Evolutionary conservation across 2,329 filamentous ascomycete genomes (phyloP).

Genomic region (Diplodia sapinea): DNA sequence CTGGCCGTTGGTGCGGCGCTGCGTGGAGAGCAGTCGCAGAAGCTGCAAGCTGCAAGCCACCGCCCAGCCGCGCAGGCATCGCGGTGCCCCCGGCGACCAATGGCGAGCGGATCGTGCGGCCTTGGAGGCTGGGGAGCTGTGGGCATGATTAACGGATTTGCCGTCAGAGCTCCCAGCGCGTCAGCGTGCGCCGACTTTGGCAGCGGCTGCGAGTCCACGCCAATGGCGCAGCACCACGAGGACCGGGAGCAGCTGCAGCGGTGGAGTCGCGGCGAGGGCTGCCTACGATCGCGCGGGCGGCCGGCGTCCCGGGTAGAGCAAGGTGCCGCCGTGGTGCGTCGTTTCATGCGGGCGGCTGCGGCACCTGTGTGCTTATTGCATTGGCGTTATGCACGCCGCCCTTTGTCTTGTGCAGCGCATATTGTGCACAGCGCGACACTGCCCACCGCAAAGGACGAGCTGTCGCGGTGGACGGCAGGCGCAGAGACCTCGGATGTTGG

Average conservation of each 20-base stretch:
- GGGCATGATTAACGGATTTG: constrained; percentile 28
- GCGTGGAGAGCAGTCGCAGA: constrained; percentile 14
- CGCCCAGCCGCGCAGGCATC: constrained; percentile 17
- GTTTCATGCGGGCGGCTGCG: constrained; percentile 23
- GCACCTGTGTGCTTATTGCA: constrained; percentile 8
- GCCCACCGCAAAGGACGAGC: constrained; percentile 1
- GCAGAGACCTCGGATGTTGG: constrained; percentile 27
- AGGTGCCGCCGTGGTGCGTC: neutral
- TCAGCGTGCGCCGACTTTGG: neutral
- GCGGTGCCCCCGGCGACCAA: constrained; percentile 9
- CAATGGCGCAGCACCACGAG: constrained; percentile 24
- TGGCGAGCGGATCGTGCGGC: neutral
- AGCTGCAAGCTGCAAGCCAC: constrained; percentile 24
- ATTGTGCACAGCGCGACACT: constrained; percentile 9
- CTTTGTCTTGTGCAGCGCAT: neutral
- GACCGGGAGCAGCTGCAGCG: constrained; percentile 74
- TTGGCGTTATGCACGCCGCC: constrained; percentile 5
- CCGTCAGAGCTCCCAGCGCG: constrained; percentile 26
- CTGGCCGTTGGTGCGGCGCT: neutral
- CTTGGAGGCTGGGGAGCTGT: constrained; percentile 16
- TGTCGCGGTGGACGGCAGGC: neutral
- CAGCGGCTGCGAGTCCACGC: constrained; percentile 9
- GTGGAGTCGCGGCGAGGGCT: constrained; percentile 24
- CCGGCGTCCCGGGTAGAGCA: neutral
- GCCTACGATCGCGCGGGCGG: constrained; percentile 14